Percentiles rank a stretch among this genome's conserved stretches.
Conservation (phyloP, 2,329 filamentous ascomycete species). For the Fusarium guadeloupense region DNA sequence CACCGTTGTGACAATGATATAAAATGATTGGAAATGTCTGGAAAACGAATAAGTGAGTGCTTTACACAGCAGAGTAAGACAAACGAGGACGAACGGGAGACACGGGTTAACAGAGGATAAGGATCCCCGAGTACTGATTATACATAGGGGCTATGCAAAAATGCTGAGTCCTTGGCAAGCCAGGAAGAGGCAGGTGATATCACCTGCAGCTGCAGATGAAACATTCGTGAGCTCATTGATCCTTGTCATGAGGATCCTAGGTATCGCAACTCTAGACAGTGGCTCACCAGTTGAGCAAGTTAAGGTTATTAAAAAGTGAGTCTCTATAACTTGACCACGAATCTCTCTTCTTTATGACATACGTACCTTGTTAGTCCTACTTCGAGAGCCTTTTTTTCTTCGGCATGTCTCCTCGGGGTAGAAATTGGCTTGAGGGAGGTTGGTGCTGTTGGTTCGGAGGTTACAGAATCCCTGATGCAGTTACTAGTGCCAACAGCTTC, state of each 20-base stretch:
- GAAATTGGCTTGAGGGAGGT: neutral
- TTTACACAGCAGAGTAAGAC: neutral
- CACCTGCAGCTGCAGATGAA: conserved; percentile 11
- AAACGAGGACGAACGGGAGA: neutral
- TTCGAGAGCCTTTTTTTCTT: neutral
- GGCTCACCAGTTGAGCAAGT: neutral
- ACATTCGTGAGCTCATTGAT: neutral
- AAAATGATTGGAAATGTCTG: too few species aligned
- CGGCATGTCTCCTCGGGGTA: neutral
- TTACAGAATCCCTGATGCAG: neutral
- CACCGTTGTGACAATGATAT: neutral
- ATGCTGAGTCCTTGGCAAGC: neutral
- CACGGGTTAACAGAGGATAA: neutral
- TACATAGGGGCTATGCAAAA: neutral
- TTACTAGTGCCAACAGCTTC: conserved; percentile 31
- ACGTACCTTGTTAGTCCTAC: too few species aligned
- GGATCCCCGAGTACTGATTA: neutral
- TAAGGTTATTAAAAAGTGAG: too few species aligned
- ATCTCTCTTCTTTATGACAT: too few species aligned
- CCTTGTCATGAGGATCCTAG: neutral
- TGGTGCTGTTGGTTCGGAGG: conserved; percentile 14
- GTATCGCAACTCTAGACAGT: neutral
- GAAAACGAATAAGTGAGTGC: too few species aligned
- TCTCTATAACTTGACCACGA: neutral
- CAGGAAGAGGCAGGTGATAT: neutral